Evolutionary conservation across 2,329 filamentous ascomycete genomes (phyloP), one percentile per base, ranked within the genome.

Genomic region (Claviceps quebecensis): DNA sequence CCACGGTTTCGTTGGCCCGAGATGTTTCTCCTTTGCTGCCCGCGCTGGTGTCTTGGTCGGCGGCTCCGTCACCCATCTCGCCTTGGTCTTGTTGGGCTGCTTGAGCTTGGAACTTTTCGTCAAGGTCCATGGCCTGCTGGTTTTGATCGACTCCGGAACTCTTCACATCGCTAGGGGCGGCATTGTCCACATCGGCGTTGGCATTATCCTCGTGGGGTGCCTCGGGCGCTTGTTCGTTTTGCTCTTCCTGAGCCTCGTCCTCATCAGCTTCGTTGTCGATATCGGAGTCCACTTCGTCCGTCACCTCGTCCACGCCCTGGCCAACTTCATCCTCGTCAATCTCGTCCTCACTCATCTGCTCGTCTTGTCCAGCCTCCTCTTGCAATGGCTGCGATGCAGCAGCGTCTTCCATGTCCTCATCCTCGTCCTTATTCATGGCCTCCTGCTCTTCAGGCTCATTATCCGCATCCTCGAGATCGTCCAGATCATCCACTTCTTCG

Each of bases 71-170:
- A 51, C 82, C 81, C 64, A 80, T 74, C 22, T 82, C 76, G 16
- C 84, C 84, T 51, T 81, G 75, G 19, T 87, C 81, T 54, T 77
- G 76, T 59, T 86, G 78, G 2, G 82, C 75, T 40, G 75, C 74
- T 48, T 81, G 78, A 54, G 72, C 73, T 57, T 79, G 70, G 41
- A 80, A 74, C 43, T 80, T 73, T 50, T 83, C 76, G 22, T 83
- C 76, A 22, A 81, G 65, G n/a, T 85, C 75, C 59, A 76, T 74
- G 22, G 80, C 70, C 51, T 83, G 75, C 34, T 82, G 75, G 48
- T 84, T 78, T 51, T 83, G 76, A 47, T 85, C 83, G 48, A 80
- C 75, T 2, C 83, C 83, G 14, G 77, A 75, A 43, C 77, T 78
- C 67, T 80, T 77, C 44, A 78, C 74, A 50, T 85, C 80, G 63